These are phyloP conservation scores for Blastomyces gilchristii DNA, from an alignment of 2,329 filamentous ascomycete species.

Conservation along the genomic window DNA sequence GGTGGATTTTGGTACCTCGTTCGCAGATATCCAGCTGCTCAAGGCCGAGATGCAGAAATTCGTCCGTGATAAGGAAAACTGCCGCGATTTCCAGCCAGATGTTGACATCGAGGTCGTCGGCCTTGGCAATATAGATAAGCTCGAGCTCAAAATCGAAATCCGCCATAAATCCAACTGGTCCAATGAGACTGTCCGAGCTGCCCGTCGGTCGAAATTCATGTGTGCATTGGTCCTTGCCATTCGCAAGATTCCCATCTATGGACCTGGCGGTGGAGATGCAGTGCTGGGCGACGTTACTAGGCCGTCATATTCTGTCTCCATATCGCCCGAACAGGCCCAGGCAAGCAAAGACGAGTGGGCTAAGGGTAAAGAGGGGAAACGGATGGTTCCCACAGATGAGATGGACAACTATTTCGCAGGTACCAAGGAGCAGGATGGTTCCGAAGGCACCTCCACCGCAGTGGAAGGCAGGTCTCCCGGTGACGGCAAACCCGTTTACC, in stretches of 20 bases:
- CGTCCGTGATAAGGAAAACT: constrained; percentile 72
- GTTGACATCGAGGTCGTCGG: constrained; percentile 67
- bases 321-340: constrained; percentile 58
- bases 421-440: neutral
- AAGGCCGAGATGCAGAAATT: constrained; percentile 78
- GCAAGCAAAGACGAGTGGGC: constrained; percentile 51
- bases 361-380: constrained; percentile 52
- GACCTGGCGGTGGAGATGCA: constrained; percentile 60
- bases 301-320: constrained; percentile 68
- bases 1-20: constrained; percentile 74
- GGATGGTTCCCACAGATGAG: constrained; percentile 48
- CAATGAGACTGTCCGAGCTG: constrained; percentile 70
- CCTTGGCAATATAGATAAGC: constrained; percentile 77
- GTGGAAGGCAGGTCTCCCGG: constrained; percentile 22
- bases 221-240: constrained; percentile 79
- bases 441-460: constrained; percentile 19
- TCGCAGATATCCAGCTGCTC: constrained; percentile 80
- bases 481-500: constrained; percentile 21
- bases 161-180: constrained; percentile 90
- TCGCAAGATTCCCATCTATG: constrained; percentile 76
- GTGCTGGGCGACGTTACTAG: constrained; percentile 55
- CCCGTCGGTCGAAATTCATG: constrained; percentile 90
- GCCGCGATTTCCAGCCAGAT: constrained; percentile 80
- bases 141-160: constrained; percentile 72
- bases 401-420: constrained; percentile 14